Evolutionary conservation across 352 stramenopile species (phyloP), one percentile per base, ranked within the genome.

Genomic region (Peronospora destructor): DNA sequence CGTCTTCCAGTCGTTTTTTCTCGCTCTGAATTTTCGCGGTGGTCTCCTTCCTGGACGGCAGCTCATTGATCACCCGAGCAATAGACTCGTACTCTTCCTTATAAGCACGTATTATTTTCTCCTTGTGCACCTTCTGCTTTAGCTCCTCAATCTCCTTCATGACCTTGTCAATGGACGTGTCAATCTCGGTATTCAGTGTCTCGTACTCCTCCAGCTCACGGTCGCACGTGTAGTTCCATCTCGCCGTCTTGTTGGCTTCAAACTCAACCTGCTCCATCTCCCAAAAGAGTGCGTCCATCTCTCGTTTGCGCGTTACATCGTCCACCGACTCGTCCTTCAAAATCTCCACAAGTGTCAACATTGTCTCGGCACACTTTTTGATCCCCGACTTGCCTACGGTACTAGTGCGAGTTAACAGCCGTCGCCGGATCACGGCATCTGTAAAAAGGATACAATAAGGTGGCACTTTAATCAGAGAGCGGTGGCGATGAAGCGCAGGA

Each of bases 21-120:
- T 89, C 63, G 10, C 65, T 56, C 8, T 72, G 58, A 26, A 87
- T 73, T 38, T 87, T 71, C 59, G 58, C 64, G n/a, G 66, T 64
- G 25, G 84, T 81, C 0, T 85, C 68, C 34, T 64, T 59, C 17
- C 79, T 54, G 11, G 84, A 87, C 49, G 81, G 79, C 33, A 91
- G 54, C 49, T 88, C 67, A 53, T 94, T 94, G 56, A 94, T 75
- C 2, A 90, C 76, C 12, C 79, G 62, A 29, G 84, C 81, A 43
- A 89, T 82, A 13, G 77, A 87, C 56, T 94, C 84, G 62, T 94
- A 94, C 55, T 92, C 84, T 53, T 94, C 80, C 52, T 94, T 94
- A 60, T 92, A 92, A 25, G 72, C 73, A 6, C 81, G 76, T 14
- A 92, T 64, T 0, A 64, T 80, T 54, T 82, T 85, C 48, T 94